Evolutionary conservation across 2,329 filamentous ascomycete genomes (phyloP).

Genomic region (Aureobasidium subglaciale): DNA sequence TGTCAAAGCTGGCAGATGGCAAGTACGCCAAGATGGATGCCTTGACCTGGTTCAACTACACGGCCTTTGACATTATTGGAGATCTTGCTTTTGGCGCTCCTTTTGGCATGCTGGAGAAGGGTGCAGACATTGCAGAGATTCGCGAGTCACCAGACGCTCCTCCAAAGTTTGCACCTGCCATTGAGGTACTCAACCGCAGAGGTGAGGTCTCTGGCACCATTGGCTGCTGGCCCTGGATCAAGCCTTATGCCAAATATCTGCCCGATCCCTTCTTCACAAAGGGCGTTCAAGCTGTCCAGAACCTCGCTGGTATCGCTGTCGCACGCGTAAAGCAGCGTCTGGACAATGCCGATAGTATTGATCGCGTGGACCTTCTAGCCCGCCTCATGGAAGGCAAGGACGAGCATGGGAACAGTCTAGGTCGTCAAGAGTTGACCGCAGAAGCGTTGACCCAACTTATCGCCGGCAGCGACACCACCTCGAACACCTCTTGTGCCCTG

Average conservation of each 20-base stretch:
- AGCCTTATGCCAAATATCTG: slow-evolving; percentile 71
- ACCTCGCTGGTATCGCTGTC: slow-evolving; percentile 80
- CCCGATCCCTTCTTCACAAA: slow-evolving; percentile 76
- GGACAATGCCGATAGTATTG: slow-evolving; percentile 54
- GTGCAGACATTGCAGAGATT: slow-evolving; percentile 70
- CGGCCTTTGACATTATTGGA: slow-evolving; percentile 53
- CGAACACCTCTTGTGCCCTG: slow-evolving; percentile 74
- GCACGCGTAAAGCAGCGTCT: slow-evolving; percentile 71
- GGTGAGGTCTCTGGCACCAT: slow-evolving; percentile 76
- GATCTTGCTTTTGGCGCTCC: slow-evolving; percentile 66
- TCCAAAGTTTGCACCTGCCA: slow-evolving; percentile 66
- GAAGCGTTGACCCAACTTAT: slow-evolving; percentile 87
- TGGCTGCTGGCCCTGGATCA: slow-evolving; percentile 65
- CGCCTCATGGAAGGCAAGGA: slow-evolving; percentile 82
- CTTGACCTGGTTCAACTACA: slow-evolving; percentile 72
- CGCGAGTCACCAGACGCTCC: slow-evolving; percentile 52
- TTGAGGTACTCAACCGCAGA: slow-evolving; percentile 80
- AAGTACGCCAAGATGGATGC: slow-evolving; percentile 62
- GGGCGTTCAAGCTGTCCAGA: slow-evolving; percentile 66
- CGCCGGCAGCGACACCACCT: slow-evolving; percentile 69
- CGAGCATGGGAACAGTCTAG: slow-evolving; percentile 66
- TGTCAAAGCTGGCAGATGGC: slow-evolving; percentile 47
- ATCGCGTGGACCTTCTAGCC: slow-evolving; percentile 72
- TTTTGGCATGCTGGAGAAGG: slow-evolving; percentile 75
- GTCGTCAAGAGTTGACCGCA: slow-evolving; percentile 73